These are phyloP conservation scores for Rhododendron ovatum DNA, from an alignment of 148 eudicot genomes.

Conservation along the genomic window DNA sequence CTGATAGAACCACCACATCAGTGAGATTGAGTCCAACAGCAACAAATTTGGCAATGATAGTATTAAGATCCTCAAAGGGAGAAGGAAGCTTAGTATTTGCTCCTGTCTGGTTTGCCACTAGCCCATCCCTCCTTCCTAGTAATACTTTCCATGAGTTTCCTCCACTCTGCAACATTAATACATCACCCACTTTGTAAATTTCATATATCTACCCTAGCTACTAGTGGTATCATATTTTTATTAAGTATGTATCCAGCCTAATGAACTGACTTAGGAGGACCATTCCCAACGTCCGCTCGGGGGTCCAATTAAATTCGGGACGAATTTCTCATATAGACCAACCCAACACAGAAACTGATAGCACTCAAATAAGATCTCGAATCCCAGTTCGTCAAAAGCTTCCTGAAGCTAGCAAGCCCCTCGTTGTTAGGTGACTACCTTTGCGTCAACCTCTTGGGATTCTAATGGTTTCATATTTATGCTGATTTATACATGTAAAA, in stretches of 20 bases:
- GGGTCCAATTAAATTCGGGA: not conserved
- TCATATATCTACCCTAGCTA: not conserved
- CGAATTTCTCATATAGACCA: not conserved
- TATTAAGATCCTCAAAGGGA: constrained; percentile 46
- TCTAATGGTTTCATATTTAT: no score
- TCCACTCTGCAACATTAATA: constrained; percentile 57
- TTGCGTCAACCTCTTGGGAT: no score
- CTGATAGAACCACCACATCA: constrained; percentile 72
- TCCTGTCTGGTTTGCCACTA: constrained; percentile 65
- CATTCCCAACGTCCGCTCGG: not conserved
- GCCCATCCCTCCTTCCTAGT: constrained; percentile 80
- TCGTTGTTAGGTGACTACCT: no score
- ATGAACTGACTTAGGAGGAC: not conserved
- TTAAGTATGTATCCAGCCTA: not conserved
- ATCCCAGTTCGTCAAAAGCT: no score
- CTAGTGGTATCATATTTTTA: not conserved
- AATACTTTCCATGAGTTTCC: constrained; percentile 55
- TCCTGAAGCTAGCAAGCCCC: not conserved
- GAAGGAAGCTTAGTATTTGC: constrained; percentile 48
- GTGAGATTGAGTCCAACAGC: constrained; percentile 59
- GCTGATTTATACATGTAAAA: not conserved
- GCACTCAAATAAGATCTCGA: not conserved
- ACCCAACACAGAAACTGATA: not conserved
- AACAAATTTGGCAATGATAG: constrained; percentile 43
- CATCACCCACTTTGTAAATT: not conserved